Evolutionary conservation across 768 basidiomycete species (phyloP), one percentile per base, ranked within the genome.

Genomic region (Kwoniella heveanensis): DNA sequence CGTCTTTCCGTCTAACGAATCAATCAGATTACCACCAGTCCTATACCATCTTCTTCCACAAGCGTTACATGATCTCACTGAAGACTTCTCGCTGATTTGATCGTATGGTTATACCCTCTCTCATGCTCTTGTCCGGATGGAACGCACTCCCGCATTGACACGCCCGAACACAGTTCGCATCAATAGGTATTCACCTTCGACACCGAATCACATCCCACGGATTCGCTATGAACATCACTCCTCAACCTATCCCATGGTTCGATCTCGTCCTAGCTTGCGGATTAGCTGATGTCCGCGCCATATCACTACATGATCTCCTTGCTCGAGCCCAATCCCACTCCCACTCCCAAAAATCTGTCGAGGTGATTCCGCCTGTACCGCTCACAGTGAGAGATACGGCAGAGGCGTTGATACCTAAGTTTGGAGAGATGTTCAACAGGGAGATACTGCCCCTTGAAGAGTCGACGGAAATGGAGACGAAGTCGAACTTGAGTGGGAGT

Each of bases 171-270:
- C 64, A 81, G 80, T 84, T 99, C 70, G 92, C 87, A 19, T 98
- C 95, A 73, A 95, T 99, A 56, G 96, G 96, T 48, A 92, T 99
- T 56, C 93, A 97, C 79, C 88, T 98, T 57, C 88, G 93, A 60
- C 94, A 97, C 76, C 86, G 95, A 48, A 85, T 99, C 59, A 95
- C 96, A 48, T 89, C 88, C 25, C 96, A 99, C 77, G 96, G 96
- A 1, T 96, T 99, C 80, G 86, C 93, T 1, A 82, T 97, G 76
- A 99, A 99, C 79, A 83, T 97, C 63, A 91, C 92, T 0, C 80
- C 79, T 27, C 89, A 96, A 67, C 92, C 92, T 3, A 76, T 87
- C 25, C 67, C 82, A 24, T 98, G 95, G 95, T 97, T 99, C 76
- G 83, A 89, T 71, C 82, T 85, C 60, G 85, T 98, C 54, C 86